Percentiles rank a stretch among this genome's conserved stretches.
phyloP scores from a whole-genome alignment of 129 eudicot species.

The Deinandra increscens region DNA sequence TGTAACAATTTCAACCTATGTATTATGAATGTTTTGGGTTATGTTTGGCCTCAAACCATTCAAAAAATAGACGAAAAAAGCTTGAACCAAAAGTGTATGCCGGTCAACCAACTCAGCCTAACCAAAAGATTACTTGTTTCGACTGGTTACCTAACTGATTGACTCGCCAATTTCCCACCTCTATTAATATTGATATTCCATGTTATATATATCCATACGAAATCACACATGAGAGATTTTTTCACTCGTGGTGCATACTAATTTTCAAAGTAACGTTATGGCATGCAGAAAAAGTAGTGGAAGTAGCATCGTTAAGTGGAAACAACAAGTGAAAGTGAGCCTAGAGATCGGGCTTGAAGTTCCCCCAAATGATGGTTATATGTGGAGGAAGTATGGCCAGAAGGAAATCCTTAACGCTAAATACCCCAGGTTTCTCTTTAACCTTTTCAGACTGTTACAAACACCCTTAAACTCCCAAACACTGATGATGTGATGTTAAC shows the following conservation, averaged over 20 bases:
- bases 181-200: not conserved
- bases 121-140: not conserved
- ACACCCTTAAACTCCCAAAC: not conserved
- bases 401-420: constrained; percentile 56
- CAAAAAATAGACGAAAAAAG: not conserved
- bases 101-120: not conserved
- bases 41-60: not conserved
- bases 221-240: not conserved
- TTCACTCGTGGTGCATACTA: not conserved
- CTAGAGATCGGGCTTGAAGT: constrained; percentile 40
- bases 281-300: constrained; percentile 30
- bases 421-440: constrained; percentile 53
- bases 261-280: not conserved
- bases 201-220: too few relatives aligned
- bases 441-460: not conserved
- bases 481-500: not conserved
- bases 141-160: not conserved
- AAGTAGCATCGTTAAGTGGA: constrained; percentile 18
- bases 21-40: not conserved
- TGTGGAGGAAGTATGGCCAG: constrained; percentile 83
- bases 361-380: constrained; percentile 52
- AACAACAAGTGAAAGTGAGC: constrained; percentile 38
- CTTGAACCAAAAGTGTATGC: not conserved
- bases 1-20: not conserved
- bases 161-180: not conserved